Evolutionary conservation across 1,284 basidiomycete genomes (phyloP).

Genomic region (Apiotrichum gracile): DNA sequence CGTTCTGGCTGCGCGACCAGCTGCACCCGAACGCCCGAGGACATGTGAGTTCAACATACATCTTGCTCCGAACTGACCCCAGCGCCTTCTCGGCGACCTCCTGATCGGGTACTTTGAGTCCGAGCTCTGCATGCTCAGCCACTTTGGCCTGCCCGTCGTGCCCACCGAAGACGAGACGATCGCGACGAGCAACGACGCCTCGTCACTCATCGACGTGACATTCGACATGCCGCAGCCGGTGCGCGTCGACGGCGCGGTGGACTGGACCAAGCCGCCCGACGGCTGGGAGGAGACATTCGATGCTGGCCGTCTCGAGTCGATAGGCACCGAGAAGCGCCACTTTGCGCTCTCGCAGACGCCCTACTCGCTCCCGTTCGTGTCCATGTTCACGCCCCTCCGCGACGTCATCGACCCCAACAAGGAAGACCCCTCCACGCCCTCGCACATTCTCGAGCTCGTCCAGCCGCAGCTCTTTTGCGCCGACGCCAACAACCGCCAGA

Average conservation of each 20-base stretch:
- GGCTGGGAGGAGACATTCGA: slow-evolving; percentile 42
- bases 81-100: slow-evolving; percentile 45
- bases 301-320: slow-evolving; percentile 17
- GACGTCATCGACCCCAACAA: slow-evolving; percentile 32
- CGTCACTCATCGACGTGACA: slow-evolving; percentile 29
- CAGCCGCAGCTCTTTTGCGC: slow-evolving; percentile 45
- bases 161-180: slow-evolving; percentile 27
- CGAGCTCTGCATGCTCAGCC: slow-evolving; percentile 41
- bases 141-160: slow-evolving; percentile 31
- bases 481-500: slow-evolving; percentile 40
- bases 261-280: slow-evolving; percentile 19
- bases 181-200: slow-evolving; percentile 24
- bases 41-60: slow-evolving; percentile 29
- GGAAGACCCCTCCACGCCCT: slow-evolving; percentile 25
- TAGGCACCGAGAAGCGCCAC: slow-evolving; percentile 29
- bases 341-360: slow-evolving; percentile 37
- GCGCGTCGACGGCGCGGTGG: not conserved
- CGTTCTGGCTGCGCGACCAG: slow-evolving; percentile 38
- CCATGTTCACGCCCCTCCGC: slow-evolving; percentile 36
- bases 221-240: not conserved
- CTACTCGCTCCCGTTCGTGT: slow-evolving; percentile 33
- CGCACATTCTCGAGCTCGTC: slow-evolving; percentile 29
- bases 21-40: slow-evolving; percentile 46
- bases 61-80: not conserved
- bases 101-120: slow-evolving; percentile 44